phyloP scores from a whole-genome alignment of 2,329 filamentous ascomycete genomes.

The Leptographium flavum region DNA sequence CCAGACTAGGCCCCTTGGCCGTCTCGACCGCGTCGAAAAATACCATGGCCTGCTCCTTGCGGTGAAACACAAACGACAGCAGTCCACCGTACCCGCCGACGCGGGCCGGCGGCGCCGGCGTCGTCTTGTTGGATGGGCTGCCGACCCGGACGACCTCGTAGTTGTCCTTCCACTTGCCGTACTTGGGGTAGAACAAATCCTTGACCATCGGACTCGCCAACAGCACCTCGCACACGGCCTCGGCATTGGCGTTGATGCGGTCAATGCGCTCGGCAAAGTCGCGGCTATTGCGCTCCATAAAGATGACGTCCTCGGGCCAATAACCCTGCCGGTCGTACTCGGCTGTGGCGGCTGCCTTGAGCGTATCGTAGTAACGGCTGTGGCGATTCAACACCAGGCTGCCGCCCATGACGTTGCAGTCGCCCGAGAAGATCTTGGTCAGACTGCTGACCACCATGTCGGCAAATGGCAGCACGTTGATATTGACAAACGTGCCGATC shows the following conservation, averaged over 20 bases:
- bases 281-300: constrained; percentile 90
- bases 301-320: constrained; percentile 88
- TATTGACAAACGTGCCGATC: constrained; percentile 90
- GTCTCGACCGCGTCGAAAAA: constrained; percentile 83
- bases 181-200: constrained; percentile 76
- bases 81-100: constrained; percentile 81
- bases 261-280: constrained; percentile 76
- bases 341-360: constrained; percentile 51
- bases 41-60: constrained; percentile 52
- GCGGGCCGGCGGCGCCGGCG: constrained; percentile 58
- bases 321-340: constrained; percentile 72
- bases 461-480: constrained; percentile 78
- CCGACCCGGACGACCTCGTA: constrained; percentile 64
- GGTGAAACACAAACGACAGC: constrained; percentile 69
- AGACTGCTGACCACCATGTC: constrained; percentile 90
- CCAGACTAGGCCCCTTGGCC: constrained; percentile 84
- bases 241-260: constrained; percentile 73
- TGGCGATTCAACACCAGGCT: constrained; percentile 51
- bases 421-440: constrained; percentile 94
- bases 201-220: constrained; percentile 50
- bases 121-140: constrained; percentile 21
- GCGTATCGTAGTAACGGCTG: constrained; percentile 49
- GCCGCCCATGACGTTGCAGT: constrained; percentile 97
- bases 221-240: constrained; percentile 65
- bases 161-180: constrained; percentile 38